These are phyloP conservation scores for Claviceps paspali DNA, from an alignment of 2,329 filamentous ascomycete species.

Conservation along the genomic window DNA sequence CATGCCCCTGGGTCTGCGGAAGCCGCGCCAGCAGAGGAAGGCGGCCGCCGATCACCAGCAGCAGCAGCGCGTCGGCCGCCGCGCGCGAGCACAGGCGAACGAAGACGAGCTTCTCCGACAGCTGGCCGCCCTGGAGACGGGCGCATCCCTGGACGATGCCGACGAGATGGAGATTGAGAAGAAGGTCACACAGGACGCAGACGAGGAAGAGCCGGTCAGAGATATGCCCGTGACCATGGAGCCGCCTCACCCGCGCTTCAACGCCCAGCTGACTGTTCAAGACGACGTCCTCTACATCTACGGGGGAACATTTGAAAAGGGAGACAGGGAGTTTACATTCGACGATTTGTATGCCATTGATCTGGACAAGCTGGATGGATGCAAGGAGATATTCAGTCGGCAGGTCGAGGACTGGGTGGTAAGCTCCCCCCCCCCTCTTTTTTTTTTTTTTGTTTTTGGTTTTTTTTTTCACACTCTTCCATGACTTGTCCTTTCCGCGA, in stretches of 20 bases:
- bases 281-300: conserved; percentile 89
- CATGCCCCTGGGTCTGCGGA: conserved; percentile 67
- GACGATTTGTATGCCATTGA: conserved; percentile 90
- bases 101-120: conserved; percentile 84
- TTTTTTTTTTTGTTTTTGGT: conserved; percentile 2
- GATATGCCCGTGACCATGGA: conserved; percentile 58
- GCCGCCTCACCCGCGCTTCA: conserved; percentile 81
- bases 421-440: conserved; percentile 13
- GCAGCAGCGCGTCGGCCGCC: conserved; percentile 40
- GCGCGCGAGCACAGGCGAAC: conserved; percentile 71
- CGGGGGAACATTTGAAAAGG: conserved; percentile 89
- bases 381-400: conserved; percentile 76
- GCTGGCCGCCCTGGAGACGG: conserved; percentile 70
- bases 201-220: conserved; percentile 42
- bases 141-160: conserved; percentile 42
- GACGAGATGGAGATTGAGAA: conserved; percentile 35
- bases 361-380: conserved; percentile 86
- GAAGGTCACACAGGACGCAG: conserved; percentile 36
- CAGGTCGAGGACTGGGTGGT: conserved; percentile 74
- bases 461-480: background rate
- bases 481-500: too few relatives aligned
- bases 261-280: conserved; percentile 78
- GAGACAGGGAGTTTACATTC: conserved; percentile 87
- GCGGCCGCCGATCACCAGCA: conserved; percentile 32
- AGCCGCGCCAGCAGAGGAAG: conserved; percentile 53